These are phyloP conservation scores for Fistulifera pelliculosa DNA, from an alignment of 108 stramenopile species.

Conservation along the genomic window DNA sequence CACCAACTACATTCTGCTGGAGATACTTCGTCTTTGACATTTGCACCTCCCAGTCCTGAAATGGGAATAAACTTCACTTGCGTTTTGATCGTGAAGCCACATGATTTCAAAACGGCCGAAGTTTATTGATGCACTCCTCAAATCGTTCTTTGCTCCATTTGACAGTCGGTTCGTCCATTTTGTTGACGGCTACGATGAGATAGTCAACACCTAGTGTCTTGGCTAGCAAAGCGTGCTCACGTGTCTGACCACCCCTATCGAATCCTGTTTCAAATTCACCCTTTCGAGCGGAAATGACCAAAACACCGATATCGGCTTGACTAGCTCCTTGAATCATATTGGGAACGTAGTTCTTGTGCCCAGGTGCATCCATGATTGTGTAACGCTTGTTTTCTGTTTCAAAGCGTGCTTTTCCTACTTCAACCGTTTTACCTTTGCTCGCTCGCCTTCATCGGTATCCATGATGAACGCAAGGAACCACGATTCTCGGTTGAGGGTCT, in stretches of 20 bases:
- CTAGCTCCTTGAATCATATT: constrained; percentile 99
- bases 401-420: constrained; percentile 97
- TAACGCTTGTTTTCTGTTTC: constrained; percentile 91
- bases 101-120: constrained; percentile 93
- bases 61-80: constrained; percentile 99
- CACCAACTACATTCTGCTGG: constrained; percentile 88
- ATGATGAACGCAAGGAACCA: constrained; percentile 99
- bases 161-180: constrained; percentile 99
- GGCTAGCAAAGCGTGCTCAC: constrained; percentile 98
- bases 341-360: constrained; percentile 99
- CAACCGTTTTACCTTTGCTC: constrained; percentile 99
- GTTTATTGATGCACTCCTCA: constrained; percentile 92
- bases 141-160: constrained; percentile 89
- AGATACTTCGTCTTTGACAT: constrained; percentile 92
- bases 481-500: constrained; percentile 98
- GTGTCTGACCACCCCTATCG: constrained; percentile 97
- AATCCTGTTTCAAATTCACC: constrained; percentile 99
- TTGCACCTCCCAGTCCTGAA: constrained; percentile 92
- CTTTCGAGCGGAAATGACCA: constrained; percentile 98
- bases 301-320: constrained; percentile 96
- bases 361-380: constrained; percentile 99
- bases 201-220: constrained; percentile 96
- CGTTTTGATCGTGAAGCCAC: constrained; percentile 93
- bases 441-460: constrained; percentile 99
- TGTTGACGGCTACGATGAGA: constrained; percentile 97